These are phyloP conservation scores for Magnusiomyces tetraspermus DNA, from an alignment of 1,139 yeast genomes.

Conservation along the genomic window DNA sequence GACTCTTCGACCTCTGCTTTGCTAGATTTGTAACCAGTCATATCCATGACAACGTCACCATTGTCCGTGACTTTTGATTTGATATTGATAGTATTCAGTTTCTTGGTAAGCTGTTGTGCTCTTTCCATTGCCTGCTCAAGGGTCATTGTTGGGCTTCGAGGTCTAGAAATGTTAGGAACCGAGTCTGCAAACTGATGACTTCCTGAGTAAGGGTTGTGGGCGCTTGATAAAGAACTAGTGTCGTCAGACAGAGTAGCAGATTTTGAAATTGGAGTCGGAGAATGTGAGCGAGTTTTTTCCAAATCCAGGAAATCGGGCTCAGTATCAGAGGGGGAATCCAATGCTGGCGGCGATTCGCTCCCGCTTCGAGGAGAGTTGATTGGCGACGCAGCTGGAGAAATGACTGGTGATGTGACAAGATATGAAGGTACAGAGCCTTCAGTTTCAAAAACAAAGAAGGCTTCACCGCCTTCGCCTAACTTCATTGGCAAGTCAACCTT, in stretches of 20 bases:
- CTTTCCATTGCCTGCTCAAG: slow-evolving; percentile 47
- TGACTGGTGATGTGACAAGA: slow-evolving; percentile 82
- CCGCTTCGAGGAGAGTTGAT: slow-evolving; percentile 15
- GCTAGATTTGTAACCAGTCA: slow-evolving; percentile 93
- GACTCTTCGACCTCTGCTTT: slow-evolving; percentile 41
- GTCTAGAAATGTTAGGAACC: background rate
- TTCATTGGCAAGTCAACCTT: slow-evolving; percentile 88
- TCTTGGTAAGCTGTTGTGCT: slow-evolving; percentile 59
- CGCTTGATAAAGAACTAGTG: background rate
- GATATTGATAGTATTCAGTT: slow-evolving; percentile 60
- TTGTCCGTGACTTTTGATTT: slow-evolving; percentile 76
- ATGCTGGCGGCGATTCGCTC: background rate
- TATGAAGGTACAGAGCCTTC: slow-evolving; percentile 62
- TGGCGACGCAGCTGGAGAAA: slow-evolving; percentile 62
- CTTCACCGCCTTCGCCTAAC: slow-evolving; percentile 96
- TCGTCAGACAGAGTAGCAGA: slow-evolving; percentile 5
- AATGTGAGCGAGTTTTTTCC: slow-evolving; percentile 19
- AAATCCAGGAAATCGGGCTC: slow-evolving; percentile 53
- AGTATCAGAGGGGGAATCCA: slow-evolving; percentile 27
- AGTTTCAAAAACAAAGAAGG: slow-evolving; percentile 92
- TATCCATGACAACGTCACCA: slow-evolving; percentile 85
- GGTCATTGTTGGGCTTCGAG: slow-evolving; percentile 20
- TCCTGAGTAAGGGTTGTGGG: background rate
- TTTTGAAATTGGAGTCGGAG: slow-evolving; percentile 14
- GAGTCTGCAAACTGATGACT: background rate